Evolutionary conservation across 148 eudicot species (phyloP), one percentile per base, ranked within the genome.

Genomic region (Suaeda aralocaspica): DNA sequence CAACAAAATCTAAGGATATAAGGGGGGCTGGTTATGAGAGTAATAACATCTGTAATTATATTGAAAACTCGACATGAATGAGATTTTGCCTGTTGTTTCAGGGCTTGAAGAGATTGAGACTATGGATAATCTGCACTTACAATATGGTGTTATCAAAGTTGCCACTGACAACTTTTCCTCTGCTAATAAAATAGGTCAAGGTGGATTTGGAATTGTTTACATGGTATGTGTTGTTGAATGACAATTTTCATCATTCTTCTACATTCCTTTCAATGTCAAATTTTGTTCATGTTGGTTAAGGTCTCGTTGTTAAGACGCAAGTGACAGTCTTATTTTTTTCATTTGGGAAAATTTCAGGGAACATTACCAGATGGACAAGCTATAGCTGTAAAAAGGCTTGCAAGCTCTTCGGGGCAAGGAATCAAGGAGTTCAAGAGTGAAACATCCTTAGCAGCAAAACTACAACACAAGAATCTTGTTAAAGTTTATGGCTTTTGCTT

Each of bases 191-290:
- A 30, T 76, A 30, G 79, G 79, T 16, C 69, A 64, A 70, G 79
- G 79, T 25, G 79, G 79, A 76, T 76, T 76, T 46, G 79, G 79
- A 33, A 45, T 76, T 15, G 74, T 76, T 64, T 76, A 76, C 59
- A 56, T 53, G 74, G 79, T 76, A 69, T 53, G 74, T 29, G 13
- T 8, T 22, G 36, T 18, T 59, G 63, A 59, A 6, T 59, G 63
- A 31, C 10, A 30, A 31, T 12, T 16, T 19, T 11, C 53, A 49
- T 16, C 21, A 7, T 59, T 1, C 3, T 3, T 59, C 31, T 59
- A 4, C 24, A 8, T 59, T 59, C 29, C 28, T n/a, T n/a, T n/a
- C n/a, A n/a, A 36, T 49, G 22, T 49, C 22, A 4, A 49, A 49
- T 9, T 46, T 49, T 14, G 3, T 49, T 4, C 53, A 18, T 5